Evolutionary conservation across 1,284 basidiomycete species (phyloP).

Genomic region (Ganoderma lingzhi): DNA sequence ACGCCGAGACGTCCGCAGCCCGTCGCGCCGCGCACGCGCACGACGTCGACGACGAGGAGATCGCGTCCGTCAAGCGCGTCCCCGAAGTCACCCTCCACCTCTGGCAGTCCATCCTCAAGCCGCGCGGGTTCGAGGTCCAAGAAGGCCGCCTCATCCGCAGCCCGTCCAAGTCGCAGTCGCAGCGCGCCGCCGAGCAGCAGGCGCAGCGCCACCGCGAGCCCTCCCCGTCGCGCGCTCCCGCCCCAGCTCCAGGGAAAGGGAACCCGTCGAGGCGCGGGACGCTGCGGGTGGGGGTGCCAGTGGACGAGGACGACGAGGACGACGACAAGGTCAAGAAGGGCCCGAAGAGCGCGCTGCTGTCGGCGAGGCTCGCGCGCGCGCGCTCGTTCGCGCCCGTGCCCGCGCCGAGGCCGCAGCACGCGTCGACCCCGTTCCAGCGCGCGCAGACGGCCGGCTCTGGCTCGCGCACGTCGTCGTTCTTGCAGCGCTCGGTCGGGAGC

Average conservation of each 20-base stretch:
- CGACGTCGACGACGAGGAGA: constrained; percentile 51
- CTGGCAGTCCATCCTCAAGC: constrained; percentile 70
- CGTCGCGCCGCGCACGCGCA: constrained; percentile 12
- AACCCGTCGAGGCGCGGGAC: constrained; percentile 12
- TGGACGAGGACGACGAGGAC: constrained; percentile 14
- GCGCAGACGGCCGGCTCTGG: constrained; percentile 22
- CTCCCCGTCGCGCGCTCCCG: constrained; percentile 27
- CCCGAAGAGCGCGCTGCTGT: constrained; percentile 55
- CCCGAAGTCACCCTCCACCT: constrained; percentile 68
- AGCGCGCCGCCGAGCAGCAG: constrained; percentile 28
- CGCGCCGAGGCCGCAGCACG: constrained; percentile 32
- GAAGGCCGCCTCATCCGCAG: constrained; percentile 63
- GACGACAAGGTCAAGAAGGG: constrained; percentile 23
- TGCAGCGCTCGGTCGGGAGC: constrained; percentile 26
- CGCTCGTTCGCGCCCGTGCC: constrained; percentile 61
- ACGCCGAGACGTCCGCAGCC: constrained; percentile 20
- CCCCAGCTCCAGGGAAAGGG: background rate
- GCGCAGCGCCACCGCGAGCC: constrained; percentile 17
- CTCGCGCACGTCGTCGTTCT: constrained; percentile 30
- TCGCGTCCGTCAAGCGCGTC: constrained; percentile 59
- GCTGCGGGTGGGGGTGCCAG: constrained; percentile 20
- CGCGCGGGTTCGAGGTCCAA: constrained; percentile 67
- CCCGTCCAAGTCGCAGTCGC: constrained; percentile 56
- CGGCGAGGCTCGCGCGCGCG: constrained; percentile 59
- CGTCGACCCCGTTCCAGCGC: constrained; percentile 56